Percentiles rank a stretch among this genome's conserved stretches.
These are phyloP conservation scores for Kwoniella europaea DNA, from an alignment of 768 basidiomycete species.

Conservation along the genomic window DNA sequence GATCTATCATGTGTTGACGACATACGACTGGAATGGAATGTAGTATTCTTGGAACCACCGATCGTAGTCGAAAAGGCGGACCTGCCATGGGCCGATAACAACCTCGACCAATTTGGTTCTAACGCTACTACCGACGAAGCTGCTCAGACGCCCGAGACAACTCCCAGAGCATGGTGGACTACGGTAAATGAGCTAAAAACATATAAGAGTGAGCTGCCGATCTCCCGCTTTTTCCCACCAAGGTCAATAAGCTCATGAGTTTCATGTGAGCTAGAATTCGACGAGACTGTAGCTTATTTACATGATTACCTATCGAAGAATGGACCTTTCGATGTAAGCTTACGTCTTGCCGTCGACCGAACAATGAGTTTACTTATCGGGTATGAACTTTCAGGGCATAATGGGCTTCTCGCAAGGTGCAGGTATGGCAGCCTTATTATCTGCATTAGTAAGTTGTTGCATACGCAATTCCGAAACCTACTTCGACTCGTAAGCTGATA, in stretches of 20 bases:
- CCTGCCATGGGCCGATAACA: conserved; percentile 50
- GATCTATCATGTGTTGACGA: no score
- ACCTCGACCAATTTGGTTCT: conserved; percentile 50
- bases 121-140: conserved; percentile 48
- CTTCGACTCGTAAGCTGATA: neutral
- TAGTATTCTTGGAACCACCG: conserved; percentile 56
- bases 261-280: conserved; percentile 31
- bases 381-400: conserved; percentile 32
- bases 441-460: conserved; percentile 44
- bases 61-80: conserved; percentile 55
- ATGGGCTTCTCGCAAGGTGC: conserved; percentile 58
- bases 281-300: conserved; percentile 52
- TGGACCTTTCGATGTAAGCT: conserved; percentile 53
- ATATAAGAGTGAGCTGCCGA: conserved; percentile 40
- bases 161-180: conserved; percentile 55
- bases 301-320: conserved; percentile 48
- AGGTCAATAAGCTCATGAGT: neutral
- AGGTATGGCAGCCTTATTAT: conserved; percentile 54
- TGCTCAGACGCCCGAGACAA: conserved; percentile 54
- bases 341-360: neutral
- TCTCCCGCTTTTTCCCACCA: neutral
- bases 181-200: conserved; percentile 43
- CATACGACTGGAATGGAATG: neutral
- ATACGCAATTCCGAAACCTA: neutral
- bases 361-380: neutral